phyloP scores from a whole-genome alignment of 2,329 filamentous ascomycete species.

The Amauroascus niger region DNA sequence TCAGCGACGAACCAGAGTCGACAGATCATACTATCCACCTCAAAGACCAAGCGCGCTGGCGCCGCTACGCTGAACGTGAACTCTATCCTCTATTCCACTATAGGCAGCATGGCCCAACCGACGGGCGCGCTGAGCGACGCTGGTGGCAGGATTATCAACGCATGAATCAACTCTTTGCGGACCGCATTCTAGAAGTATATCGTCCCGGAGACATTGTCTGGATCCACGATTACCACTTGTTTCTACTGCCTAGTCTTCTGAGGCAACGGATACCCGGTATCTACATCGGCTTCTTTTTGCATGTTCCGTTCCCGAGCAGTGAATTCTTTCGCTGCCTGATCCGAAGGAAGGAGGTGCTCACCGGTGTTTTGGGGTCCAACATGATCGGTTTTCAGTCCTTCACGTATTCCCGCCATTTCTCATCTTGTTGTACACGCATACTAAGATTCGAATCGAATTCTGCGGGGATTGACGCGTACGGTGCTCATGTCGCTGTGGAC shows the following conservation, averaged over 20 bases:
- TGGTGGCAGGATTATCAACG: slow-evolving; percentile 90
- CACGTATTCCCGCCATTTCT: slow-evolving; percentile 89
- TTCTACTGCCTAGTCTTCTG: slow-evolving; percentile 79
- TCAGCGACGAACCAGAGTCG: slow-evolving; percentile 64
- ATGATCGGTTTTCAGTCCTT: slow-evolving; percentile 93
- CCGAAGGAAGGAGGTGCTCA: slow-evolving; percentile 78
- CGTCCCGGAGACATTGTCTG: slow-evolving; percentile 86
- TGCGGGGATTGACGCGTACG: slow-evolving; percentile 79
- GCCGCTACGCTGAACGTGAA: slow-evolving; percentile 81
- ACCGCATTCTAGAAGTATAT: slow-evolving; percentile 79
- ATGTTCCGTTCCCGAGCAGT: slow-evolving; percentile 90
- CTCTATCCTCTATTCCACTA: slow-evolving; percentile 93
- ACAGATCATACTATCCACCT: slow-evolving; percentile 59
- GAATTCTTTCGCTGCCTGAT: slow-evolving; percentile 87
- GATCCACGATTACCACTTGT: slow-evolving; percentile 88
- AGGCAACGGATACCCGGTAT: slow-evolving; percentile 78
- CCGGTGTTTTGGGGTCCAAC: slow-evolving; percentile 82
- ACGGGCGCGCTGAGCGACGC: slow-evolving; percentile 68
- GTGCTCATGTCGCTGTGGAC: slow-evolving; percentile 77
- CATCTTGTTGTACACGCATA: slow-evolving; percentile 84
- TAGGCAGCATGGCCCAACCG: slow-evolving; percentile 82
- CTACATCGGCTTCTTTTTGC: slow-evolving; percentile 90
- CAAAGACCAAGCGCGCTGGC: slow-evolving; percentile 77
- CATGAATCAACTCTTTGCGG: slow-evolving; percentile 86
- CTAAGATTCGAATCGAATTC: slow-evolving; percentile 82